Conservation (phyloP, 1,139 yeast species). For the Taphrina communis region DNA sequence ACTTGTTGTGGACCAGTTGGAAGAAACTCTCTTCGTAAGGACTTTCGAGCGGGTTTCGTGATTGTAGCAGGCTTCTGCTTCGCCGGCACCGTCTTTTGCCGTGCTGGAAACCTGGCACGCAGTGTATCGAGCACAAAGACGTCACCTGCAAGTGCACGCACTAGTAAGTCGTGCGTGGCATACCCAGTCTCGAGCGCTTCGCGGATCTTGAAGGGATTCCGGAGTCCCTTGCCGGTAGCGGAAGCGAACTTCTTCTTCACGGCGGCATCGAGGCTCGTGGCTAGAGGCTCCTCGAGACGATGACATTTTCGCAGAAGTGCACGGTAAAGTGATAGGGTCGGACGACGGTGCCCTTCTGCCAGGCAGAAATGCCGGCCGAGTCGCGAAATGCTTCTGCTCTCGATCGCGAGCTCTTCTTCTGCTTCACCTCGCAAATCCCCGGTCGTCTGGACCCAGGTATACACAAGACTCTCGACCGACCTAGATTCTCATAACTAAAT, state of each 20-base stretch:
- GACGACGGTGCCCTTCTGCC: constrained; percentile 23
- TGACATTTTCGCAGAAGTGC: constrained; percentile 12
- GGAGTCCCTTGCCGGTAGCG: constrained; percentile 26
- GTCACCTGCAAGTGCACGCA: constrained; percentile 18
- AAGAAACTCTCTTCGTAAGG: not conserved
- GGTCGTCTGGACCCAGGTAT: no score
- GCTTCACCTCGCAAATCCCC: no score
- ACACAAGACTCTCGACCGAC: no score
- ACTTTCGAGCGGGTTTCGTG: not conserved
- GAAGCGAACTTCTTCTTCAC: constrained; percentile 10
- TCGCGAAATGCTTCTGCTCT: constrained; percentile 4
- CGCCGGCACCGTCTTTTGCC: not conserved
- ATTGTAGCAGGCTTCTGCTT: not conserved
- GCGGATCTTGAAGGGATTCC: constrained; percentile 4
- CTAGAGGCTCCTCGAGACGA: constrained; percentile 3
- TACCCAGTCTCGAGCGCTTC: constrained; percentile 10
- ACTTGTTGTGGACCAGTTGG: not conserved
- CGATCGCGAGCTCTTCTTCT: not conserved
- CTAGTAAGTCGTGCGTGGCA: constrained; percentile 8
- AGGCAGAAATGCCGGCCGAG: constrained; percentile 29
- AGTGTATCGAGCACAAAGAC: not conserved
- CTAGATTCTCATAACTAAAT: no score
- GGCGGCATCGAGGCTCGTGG: not conserved
- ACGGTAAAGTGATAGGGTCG: constrained; percentile 22
- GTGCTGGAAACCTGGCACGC: not conserved